Evolutionary conservation across 2,329 filamentous ascomycete species (phyloP).

Genomic region (Fusarium zealandicum): DNA sequence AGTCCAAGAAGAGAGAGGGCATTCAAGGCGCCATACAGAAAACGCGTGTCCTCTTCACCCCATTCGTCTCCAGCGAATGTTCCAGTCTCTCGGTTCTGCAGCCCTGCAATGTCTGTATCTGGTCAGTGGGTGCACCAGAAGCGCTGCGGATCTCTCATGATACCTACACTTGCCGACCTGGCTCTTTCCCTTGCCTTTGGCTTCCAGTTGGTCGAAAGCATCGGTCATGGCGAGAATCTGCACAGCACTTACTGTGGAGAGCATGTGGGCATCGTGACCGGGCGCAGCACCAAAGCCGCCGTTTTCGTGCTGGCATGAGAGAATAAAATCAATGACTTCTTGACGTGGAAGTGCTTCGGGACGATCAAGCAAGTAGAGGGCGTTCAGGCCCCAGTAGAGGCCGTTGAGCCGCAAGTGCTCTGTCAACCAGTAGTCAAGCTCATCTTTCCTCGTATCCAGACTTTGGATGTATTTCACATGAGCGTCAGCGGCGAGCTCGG

Average conservation of each 20-base stretch:
- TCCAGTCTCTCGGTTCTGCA: constrained; percentile 83
- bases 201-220: constrained; percentile 83
- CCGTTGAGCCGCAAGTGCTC: constrained; percentile 96
- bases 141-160: constrained; percentile 12
- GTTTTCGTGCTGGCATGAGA: constrained; percentile 87
- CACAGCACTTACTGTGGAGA: constrained; percentile 93
- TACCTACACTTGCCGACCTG: constrained; percentile 81
- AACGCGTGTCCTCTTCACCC: constrained; percentile 95
- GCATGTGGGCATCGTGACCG: constrained; percentile 93
- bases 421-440: constrained; percentile 97
- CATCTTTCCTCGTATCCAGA: constrained; percentile 89
- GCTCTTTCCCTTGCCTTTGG: constrained; percentile 66
- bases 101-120: constrained; percentile 72
- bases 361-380: constrained; percentile 82
- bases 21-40: constrained; percentile 89
- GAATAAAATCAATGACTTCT: constrained; percentile 88
- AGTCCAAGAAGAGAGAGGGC: constrained; percentile 84
- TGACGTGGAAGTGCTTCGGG: constrained; percentile 82
- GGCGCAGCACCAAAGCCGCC: constrained; percentile 95
- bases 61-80: constrained; percentile 95
- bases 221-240: constrained; percentile 90
- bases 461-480: constrained; percentile 95
- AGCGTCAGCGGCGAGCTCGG: constrained; percentile 58
- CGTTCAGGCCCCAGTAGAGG: constrained; percentile 93
- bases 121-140: constrained; percentile 34